Percentiles rank a stretch among this genome's conserved stretches.
Conservation (phyloP, 345 rosid genomes). For the Cardamine resedifolia region DNA sequence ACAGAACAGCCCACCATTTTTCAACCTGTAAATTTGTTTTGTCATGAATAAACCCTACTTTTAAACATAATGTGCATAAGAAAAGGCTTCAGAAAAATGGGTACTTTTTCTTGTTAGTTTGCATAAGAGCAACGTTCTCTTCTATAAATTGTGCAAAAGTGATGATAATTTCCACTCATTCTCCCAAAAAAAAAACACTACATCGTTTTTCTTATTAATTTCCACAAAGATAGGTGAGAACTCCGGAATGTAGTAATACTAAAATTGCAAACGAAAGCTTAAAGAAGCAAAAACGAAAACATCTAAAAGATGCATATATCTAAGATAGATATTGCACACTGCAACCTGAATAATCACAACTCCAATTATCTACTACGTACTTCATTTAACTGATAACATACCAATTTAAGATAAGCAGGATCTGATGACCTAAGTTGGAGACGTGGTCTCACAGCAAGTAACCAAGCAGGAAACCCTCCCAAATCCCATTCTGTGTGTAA, state of each 20-base stretch:
- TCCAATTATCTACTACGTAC: not conserved
- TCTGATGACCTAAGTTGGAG: constrained; percentile 74
- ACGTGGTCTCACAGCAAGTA: constrained; percentile 68
- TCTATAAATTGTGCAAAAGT: not conserved
- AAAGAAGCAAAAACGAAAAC: not conserved
- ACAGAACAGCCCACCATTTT: constrained; percentile 78
- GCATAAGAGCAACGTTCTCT: not conserved
- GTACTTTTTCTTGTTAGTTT: not conserved
- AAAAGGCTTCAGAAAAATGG: too few species aligned
- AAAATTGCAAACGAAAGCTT: not conserved
- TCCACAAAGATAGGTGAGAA: not conserved
- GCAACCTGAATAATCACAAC: not conserved
- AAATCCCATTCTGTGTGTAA: constrained; percentile 82
- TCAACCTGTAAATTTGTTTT: constrained; percentile 58
- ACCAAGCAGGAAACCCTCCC: constrained; percentile 95
- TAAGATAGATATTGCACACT: not conserved
- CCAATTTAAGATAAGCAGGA: constrained; percentile 70
- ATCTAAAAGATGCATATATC: not conserved
- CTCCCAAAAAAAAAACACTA: not conserved
- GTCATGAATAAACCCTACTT: constrained; percentile 13
- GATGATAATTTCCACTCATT: not conserved
- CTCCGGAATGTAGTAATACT: not conserved
- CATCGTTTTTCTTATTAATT: not conserved
- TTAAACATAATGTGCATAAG: not conserved
- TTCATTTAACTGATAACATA: constrained; percentile 33